Conservation (phyloP, 345 rosid species). For the Rhodomyrtus tomentosa region DNA sequence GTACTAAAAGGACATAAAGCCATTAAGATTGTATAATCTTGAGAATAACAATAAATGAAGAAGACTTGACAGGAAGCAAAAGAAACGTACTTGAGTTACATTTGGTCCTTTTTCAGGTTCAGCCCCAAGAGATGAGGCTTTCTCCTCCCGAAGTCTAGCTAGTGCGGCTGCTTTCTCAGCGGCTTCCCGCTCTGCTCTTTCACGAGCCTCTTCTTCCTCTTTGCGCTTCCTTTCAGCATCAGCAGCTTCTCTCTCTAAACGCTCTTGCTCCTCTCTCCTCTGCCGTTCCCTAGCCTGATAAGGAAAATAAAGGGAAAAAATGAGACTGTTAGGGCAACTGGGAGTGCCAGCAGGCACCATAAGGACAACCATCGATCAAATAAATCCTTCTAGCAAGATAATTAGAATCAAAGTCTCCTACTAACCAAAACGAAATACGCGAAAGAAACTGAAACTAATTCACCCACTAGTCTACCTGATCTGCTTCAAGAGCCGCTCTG, state of each 20-base stretch:
- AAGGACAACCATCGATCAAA: neutral
- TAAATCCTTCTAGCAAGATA: neutral
- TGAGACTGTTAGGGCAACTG: neutral
- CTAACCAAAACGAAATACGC: neutral
- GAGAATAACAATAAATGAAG: neutral
- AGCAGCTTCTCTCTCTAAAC: constrained; percentile 76
- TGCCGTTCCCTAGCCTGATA: constrained; percentile 43
- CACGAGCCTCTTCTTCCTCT: constrained; percentile 89
- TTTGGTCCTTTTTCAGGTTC: constrained; percentile 91
- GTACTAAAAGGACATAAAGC: neutral
- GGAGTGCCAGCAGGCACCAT: neutral
- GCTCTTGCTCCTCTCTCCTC: constrained; percentile 80
- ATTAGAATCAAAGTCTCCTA: neutral
- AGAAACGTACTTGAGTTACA: constrained; percentile 60
- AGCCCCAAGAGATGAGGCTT: constrained; percentile 68
- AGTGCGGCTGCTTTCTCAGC: constrained; percentile 76
- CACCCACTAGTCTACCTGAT: constrained; percentile 45
- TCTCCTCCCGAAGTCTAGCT: constrained; percentile 74
- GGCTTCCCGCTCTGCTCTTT: constrained; percentile 77
- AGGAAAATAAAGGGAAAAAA: neutral
- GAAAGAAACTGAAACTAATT: neutral
- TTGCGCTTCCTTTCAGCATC: constrained; percentile 79
- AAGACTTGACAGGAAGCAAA: neutral
- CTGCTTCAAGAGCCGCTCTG: constrained; percentile 97
- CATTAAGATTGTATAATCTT: neutral